phyloP scores from a whole-genome alignment of 78 protist species.

The Blattamonas nauphoetae region DNA sequence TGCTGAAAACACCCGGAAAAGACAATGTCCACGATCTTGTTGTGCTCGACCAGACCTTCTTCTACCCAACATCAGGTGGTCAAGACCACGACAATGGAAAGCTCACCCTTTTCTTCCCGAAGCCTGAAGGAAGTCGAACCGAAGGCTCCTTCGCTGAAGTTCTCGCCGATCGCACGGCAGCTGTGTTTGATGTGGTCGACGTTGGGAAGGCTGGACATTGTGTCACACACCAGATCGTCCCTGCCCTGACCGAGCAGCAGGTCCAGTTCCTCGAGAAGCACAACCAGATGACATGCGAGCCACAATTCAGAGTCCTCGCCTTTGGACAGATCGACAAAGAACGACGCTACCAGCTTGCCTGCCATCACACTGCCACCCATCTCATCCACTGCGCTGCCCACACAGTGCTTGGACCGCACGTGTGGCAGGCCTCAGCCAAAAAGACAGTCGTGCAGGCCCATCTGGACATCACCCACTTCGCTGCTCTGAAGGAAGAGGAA shows the following conservation, averaged over 20 bases:
- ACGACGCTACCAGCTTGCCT: conserved; percentile 3
- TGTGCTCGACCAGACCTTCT: conserved; percentile 12
- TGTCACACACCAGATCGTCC: background rate
- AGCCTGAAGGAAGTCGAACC: no score
- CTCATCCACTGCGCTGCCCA: conserved; percentile 20
- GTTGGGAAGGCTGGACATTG: background rate
- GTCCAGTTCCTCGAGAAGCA: background rate
- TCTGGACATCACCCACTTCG: no score
- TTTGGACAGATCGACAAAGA: background rate
- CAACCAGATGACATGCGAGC: no score
- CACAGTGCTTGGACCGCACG: no score
- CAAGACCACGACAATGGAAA: conserved; percentile 31
- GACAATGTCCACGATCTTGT: background rate
- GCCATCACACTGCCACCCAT: conserved; percentile 35
- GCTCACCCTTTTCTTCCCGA: background rate
- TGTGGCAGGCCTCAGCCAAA: no score
- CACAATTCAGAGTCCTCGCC: background rate
- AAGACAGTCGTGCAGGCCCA: conserved; percentile 19
- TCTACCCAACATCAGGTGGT: conserved; percentile 37
- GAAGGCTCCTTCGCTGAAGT: no score
- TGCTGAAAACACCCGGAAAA: background rate
- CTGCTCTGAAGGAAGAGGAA: background rate
- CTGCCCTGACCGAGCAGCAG: background rate
- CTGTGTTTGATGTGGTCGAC: background rate
- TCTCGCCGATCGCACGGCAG: background rate